Base-by-base conservation (phyloP, 768 basidiomycete genomes). In the Suillus ampliporus region DNA sequence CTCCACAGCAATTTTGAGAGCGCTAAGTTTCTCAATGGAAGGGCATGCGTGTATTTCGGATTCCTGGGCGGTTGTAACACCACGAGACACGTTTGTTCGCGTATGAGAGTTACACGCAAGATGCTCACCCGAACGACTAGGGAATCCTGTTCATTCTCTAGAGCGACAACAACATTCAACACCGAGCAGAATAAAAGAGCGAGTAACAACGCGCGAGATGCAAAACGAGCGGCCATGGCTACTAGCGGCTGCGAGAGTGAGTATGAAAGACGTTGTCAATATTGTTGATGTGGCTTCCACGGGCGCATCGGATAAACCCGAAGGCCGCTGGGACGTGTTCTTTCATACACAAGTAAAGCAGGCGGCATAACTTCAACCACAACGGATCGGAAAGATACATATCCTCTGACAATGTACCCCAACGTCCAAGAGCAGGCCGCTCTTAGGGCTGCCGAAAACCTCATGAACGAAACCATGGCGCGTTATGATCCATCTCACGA, bases 401-500 rank as follows among this genome's bases (percentile, higher is more conserved):
- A 50, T 31, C 5, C 26, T 50, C 5, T 1, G 5, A 51, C 19
- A 4, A 79, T 83, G 80, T 89, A 88, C 71, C 86, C 86, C n/a
- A 83, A 78, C 17, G 47, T 68, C 19, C 77, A 81, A 53, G 89
- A 91, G 71, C 78, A 82, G 53, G 77, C 75, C 7, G 76, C 84
- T 19, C 76, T 93, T 44, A 70, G 79, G 3, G 84, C 79, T 14
- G 89, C 89, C 1, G 89, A 92, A 70, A 80, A 82, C 65, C 80
- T 91, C 52, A 92, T 92, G 91, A 67, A 81, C 48, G 80, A 88
- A 51, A 85, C 84, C 1, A 93, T 93, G 92, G 82, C 86, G 3
- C 79, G 85, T 65, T 92, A 91, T 69, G 92, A 92, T 70, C 86
- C 91, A 5, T 92, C 91, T 35, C 92, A 94, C 70, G 92, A 94